Evolutionary conservation across 2,329 filamentous ascomycete genomes (phyloP).

Genomic region (Leptosphaerulina australis): DNA sequence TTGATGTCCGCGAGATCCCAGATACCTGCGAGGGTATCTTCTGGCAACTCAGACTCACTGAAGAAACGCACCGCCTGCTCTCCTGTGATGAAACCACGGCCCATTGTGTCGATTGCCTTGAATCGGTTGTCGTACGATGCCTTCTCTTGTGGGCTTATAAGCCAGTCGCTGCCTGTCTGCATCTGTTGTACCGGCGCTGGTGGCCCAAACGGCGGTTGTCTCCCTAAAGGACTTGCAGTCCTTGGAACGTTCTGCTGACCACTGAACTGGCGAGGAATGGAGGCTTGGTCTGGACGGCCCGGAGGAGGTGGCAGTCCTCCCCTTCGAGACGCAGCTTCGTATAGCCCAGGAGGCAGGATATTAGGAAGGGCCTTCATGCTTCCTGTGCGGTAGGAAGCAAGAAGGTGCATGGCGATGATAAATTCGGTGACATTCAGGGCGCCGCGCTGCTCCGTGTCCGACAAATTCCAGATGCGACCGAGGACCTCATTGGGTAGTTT

Average conservation of each 20-base stretch:
- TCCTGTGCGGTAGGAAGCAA: conserved; percentile 88
- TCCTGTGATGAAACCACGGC: conserved; percentile 84
- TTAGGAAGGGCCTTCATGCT: conserved; percentile 78
- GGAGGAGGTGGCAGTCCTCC: conserved; percentile 49
- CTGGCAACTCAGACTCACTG: conserved; percentile 85
- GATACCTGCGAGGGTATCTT: conserved; percentile 89
- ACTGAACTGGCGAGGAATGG: conserved; percentile 83
- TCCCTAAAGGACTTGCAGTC: conserved; percentile 65
- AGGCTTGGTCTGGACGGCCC: conserved; percentile 59
- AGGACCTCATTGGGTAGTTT: conserved; percentile 86
- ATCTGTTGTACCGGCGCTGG: conserved; percentile 60
- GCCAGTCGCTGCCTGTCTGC: conserved; percentile 73
- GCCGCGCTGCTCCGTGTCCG: conserved; percentile 91
- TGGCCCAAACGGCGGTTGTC: conserved; percentile 56
- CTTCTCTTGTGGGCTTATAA: conserved; percentile 83
- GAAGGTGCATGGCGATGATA: conserved; percentile 95
- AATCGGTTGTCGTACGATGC: conserved; percentile 86
- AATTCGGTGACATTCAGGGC: conserved; percentile 88
- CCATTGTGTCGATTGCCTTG: conserved; percentile 77
- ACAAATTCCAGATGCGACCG: conserved; percentile 94
- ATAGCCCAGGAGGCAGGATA: conserved; percentile 81
- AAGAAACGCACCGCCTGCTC: conserved; percentile 95
- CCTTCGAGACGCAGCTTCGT: conserved; percentile 82
- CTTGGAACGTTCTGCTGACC: conserved; percentile 59
- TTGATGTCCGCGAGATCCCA: conserved; percentile 97